Evolutionary conservation across 345 rosid genomes (phyloP).

Genomic region (Erucastrum elatum): DNA sequence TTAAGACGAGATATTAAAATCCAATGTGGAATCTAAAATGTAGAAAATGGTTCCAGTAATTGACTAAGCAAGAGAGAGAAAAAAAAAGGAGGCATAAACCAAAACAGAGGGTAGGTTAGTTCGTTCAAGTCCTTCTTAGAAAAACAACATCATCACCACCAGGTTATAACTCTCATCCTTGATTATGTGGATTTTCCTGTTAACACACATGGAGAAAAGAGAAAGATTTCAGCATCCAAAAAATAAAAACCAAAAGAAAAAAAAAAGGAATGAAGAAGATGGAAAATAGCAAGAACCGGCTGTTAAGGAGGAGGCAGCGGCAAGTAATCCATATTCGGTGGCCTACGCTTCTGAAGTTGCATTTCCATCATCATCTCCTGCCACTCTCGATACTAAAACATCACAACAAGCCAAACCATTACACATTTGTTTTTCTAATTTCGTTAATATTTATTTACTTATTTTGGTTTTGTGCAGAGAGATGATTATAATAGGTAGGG

Average conservation of each 20-base stretch:
- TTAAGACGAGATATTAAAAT: not conserved
- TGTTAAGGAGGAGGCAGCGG: slow-evolving; percentile 47
- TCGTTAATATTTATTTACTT: not conserved
- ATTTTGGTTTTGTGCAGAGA: not conserved
- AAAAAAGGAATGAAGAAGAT: not conserved
- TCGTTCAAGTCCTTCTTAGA: slow-evolving; percentile 6
- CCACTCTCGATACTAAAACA: slow-evolving; percentile 38
- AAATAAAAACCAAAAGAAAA: not conserved
- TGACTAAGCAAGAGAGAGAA: not conserved
- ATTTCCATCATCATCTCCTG: slow-evolving; percentile 33
- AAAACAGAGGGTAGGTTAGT: slow-evolving; percentile 8
- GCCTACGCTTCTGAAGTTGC: slow-evolving; percentile 14
- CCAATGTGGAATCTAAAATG: not conserved
- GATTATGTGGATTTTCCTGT: slow-evolving; percentile 29
- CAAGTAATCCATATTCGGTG: slow-evolving; percentile 50
- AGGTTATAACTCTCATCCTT: slow-evolving; percentile 20
- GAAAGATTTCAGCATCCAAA: slow-evolving; percentile 14
- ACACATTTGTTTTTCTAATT: not conserved
- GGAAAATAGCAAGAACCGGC: slow-evolving; percentile 57
- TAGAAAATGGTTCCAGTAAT: slow-evolving; percentile 10
- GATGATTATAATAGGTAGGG: not conserved
- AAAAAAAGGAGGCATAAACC: not conserved
- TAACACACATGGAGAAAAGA: not conserved
- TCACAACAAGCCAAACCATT: slow-evolving; percentile 1
- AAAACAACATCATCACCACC: slow-evolving; percentile 5